Percentiles rank a stretch among this genome's conserved stretches.
phyloP scores from a whole-genome alignment of 1,284 basidiomycete genomes.

The Earliella scabrosa region DNA sequence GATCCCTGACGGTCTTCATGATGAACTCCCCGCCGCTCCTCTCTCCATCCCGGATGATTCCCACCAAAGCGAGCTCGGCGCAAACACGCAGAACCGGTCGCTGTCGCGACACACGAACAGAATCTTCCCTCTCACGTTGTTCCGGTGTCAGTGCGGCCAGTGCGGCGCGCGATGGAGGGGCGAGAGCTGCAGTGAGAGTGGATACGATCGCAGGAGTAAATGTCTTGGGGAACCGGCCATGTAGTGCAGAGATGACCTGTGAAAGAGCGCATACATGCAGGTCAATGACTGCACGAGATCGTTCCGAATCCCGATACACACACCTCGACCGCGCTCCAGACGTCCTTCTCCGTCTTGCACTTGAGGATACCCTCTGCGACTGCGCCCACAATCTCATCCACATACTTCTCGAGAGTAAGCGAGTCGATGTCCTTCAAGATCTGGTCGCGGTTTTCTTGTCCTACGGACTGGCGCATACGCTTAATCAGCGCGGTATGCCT shows the following conservation, averaged over 20 bases:
- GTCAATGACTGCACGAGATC: slow-evolving; percentile 7
- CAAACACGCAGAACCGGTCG: slow-evolving; percentile 86
- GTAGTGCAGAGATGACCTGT: slow-evolving; percentile 80
- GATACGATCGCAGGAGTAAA: slow-evolving; percentile 80
- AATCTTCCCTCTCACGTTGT: slow-evolving; percentile 94
- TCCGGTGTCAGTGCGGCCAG: slow-evolving; percentile 70
- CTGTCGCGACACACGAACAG: slow-evolving; percentile 79
- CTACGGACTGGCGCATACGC: slow-evolving; percentile 82
- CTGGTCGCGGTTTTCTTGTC: slow-evolving; percentile 79
- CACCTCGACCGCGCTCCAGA: slow-evolving; percentile 92
- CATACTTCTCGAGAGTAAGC: slow-evolving; percentile 92
- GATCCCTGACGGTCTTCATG: slow-evolving; percentile 78
- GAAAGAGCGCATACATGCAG: slow-evolving; percentile 19
- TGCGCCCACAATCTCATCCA: slow-evolving; percentile 92
- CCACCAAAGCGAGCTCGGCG: slow-evolving; percentile 89
- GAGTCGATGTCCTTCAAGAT: slow-evolving; percentile 91
- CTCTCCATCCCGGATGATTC: slow-evolving; percentile 71
- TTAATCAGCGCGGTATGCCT: slow-evolving; percentile 94
- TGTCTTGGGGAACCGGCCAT: slow-evolving; percentile 81
- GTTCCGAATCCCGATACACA: slow-evolving; percentile 27
- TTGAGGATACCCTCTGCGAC: slow-evolving; percentile 84
- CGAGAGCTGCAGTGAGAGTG: slow-evolving; percentile 68
- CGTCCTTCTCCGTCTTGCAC: slow-evolving; percentile 89
- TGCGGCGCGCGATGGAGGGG: slow-evolving; percentile 62
- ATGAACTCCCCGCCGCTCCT: slow-evolving; percentile 86